Evolutionary conservation across 768 basidiomycete genomes (phyloP), one percentile per base, ranked within the genome.

Genomic region (Termitomyces sp.): DNA sequence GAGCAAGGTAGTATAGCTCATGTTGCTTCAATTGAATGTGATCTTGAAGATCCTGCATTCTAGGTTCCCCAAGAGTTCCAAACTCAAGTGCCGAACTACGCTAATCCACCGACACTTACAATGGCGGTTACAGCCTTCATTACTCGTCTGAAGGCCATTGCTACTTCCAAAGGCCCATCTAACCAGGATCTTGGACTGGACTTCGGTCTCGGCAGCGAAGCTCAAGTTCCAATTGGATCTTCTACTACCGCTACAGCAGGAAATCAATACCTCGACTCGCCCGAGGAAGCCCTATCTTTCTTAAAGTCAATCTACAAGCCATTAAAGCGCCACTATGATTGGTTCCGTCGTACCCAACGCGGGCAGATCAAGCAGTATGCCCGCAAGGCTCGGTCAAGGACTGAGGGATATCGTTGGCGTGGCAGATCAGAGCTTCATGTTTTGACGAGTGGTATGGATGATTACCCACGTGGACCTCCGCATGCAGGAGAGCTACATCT

Each of bases 41-140:
- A 36, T 2, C 4, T 59, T 38, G 8, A 53, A 1, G 43, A 33
- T 56, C 53, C 24, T n/a, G 7, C 38, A 33, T 60, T 3, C 64
- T 40, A 90, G 88, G 93, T 97, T 7, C 95, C 95, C 8, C 60
- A 74, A 44, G 88, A 98, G 69, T 98, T 98, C 74, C 88, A 88
- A 69, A 90, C 89, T 1, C 95, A 98, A 70, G 92, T 95, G 18
- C 96, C 95, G 9, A 89, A 84, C 53, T 93, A 92, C 67, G 95
- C 93, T 54, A 98, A 98, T 69, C 95, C 95, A 0, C 95, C 95
- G 0, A 98, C 95, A 0, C 81, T 98, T 18, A 83, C 90, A 2
- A 94, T 98, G 90, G 93, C 92, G 4, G 85, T 98, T 35, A 94
- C 92, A 0, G 87, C 90, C 8, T 94, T 92, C 70, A 94, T 98